Conservation (phyloP, 2,329 filamentous ascomycete species). For the Phaeophleospora eucalypticola region DNA sequence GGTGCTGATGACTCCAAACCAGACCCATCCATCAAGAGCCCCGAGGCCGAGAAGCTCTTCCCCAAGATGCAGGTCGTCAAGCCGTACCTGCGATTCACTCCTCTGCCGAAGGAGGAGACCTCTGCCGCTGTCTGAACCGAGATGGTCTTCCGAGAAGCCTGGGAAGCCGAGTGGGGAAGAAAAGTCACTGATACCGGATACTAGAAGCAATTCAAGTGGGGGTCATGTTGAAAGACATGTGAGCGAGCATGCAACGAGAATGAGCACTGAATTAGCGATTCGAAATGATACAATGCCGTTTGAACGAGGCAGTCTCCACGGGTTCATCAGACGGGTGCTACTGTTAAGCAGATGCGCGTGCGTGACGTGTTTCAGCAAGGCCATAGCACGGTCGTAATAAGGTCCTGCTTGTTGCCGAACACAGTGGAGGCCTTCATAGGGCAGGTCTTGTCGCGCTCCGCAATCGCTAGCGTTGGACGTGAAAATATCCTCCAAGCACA, state of each 20-base stretch:
- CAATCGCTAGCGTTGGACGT: too few species aligned
- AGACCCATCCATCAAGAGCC: conserved; percentile 55
- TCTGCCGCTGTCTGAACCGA: conserved; percentile 37
- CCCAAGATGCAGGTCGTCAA: conserved; percentile 59
- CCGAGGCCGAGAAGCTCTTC: conserved; percentile 56
- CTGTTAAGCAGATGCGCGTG: too few species aligned
- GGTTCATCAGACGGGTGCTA: too few species aligned
- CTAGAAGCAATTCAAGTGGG: not conserved
- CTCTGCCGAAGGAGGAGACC: conserved; percentile 56
- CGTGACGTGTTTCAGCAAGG: too few species aligned
- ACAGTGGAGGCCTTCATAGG: too few species aligned
- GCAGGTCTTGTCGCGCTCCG: too few species aligned
- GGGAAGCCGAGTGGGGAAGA: conserved; percentile 24
- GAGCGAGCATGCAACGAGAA: not conserved
- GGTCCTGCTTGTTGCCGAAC: too few species aligned
- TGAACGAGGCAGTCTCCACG: too few species aligned
- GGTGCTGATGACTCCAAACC: too few species aligned
- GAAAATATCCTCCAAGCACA: too few species aligned
- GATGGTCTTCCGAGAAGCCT: conserved; percentile 21
- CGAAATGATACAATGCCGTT: not conserved
- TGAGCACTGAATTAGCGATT: not conserved
- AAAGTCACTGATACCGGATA: conserved; percentile 13
- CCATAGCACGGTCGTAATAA: too few species aligned
- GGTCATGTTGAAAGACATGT: too few species aligned
- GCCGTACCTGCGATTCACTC: conserved; percentile 59